phyloP scores from a whole-genome alignment of 768 basidiomycete genomes.

The Suillus plorans region DNA sequence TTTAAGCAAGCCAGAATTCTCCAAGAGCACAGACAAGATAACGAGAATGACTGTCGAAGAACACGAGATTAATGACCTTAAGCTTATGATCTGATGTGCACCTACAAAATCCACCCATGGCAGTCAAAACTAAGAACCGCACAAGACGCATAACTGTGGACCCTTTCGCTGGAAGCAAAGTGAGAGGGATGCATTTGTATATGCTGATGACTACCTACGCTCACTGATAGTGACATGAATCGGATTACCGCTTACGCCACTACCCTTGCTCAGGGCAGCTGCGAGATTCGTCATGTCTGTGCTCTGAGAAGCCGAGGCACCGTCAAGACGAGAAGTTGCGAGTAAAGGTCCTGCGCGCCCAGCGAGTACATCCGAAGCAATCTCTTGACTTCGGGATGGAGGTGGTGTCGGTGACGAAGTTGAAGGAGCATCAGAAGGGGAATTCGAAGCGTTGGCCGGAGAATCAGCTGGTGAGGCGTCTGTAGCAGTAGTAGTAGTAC shows the following conservation, averaged over 20 bases:
- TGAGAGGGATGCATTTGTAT: constrained; percentile 5
- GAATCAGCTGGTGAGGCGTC: constrained; percentile 12
- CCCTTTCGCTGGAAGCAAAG: constrained; percentile 54
- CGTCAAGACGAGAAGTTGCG: neutral
- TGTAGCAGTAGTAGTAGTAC: constrained; percentile 13
- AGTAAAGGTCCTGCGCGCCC: constrained; percentile 17
- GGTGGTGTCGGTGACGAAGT: constrained; percentile 16
- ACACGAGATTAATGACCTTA: neutral
- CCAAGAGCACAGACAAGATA: constrained; percentile 83
- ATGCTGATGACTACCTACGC: constrained; percentile 46
- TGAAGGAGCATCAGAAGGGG: constrained; percentile 16
- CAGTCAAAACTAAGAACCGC: constrained; percentile 56
- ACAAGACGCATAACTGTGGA: constrained; percentile 63
- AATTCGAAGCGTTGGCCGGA: constrained; percentile 1
- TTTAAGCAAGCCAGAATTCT: constrained; percentile 92
- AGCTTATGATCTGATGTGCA: constrained; percentile 13
- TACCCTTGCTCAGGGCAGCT: constrained; percentile 41
- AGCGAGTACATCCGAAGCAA: constrained; percentile 42
- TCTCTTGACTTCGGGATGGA: constrained; percentile 40
- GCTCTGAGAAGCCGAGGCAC: constrained; percentile 4
- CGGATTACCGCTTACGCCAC: constrained; percentile 52
- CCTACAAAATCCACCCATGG: constrained; percentile 68
- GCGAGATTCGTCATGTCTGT: constrained; percentile 42
- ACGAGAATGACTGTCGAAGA: constrained; percentile 68
- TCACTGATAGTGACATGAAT: constrained; percentile 83